A percentile compares a stretch with the other conserved stretches of the same genome.
Conservation (phyloP, 495 filamentous ascomycete genomes). For the Trichocladium antarcticum region DNA sequence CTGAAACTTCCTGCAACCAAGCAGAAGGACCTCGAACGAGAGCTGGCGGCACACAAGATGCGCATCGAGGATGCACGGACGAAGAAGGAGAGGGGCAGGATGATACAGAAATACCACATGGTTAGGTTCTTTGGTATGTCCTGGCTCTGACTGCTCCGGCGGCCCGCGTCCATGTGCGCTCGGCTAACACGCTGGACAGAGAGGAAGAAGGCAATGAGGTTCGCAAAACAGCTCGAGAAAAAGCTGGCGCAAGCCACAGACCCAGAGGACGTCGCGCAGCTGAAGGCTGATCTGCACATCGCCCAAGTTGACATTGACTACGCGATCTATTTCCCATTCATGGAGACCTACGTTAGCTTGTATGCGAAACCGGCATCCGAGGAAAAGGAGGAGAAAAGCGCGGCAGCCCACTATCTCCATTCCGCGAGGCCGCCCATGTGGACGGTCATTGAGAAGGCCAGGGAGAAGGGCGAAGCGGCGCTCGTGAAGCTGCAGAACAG, state of each 20-base stretch:
- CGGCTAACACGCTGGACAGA: constrained; percentile 40
- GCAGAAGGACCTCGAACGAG: constrained; percentile 67
- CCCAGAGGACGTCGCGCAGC: constrained; percentile 37
- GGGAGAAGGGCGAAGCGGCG: constrained; percentile 47
- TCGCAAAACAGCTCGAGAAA: constrained; percentile 52
- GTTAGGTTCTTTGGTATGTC: constrained; percentile 73
- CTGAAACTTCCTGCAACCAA: constrained; percentile 62
- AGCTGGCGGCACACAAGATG: constrained; percentile 60
- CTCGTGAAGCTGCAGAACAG: constrained; percentile 44
- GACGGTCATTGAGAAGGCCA: constrained; percentile 55
- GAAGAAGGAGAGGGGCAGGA: constrained; percentile 51
- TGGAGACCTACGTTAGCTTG: constrained; percentile 67
- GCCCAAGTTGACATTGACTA: constrained; percentile 81
- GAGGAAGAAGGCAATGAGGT: constrained; percentile 68
- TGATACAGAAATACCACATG: constrained; percentile 88
- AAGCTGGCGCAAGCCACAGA: constrained; percentile 39
- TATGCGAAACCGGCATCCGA: constrained; percentile 39
- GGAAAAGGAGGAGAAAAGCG: constrained; percentile 17
- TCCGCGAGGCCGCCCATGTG: constrained; percentile 50
- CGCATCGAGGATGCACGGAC: constrained; percentile 49
- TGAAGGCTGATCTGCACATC: constrained; percentile 50
- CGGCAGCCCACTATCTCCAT: constrained; percentile 29
- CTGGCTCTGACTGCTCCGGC: not conserved
- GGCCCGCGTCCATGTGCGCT: too few species aligned
- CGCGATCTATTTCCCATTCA: constrained; percentile 67